phyloP scores from a whole-genome alignment of 2,329 filamentous ascomycete genomes.

The Blumeria hordei region DNA sequence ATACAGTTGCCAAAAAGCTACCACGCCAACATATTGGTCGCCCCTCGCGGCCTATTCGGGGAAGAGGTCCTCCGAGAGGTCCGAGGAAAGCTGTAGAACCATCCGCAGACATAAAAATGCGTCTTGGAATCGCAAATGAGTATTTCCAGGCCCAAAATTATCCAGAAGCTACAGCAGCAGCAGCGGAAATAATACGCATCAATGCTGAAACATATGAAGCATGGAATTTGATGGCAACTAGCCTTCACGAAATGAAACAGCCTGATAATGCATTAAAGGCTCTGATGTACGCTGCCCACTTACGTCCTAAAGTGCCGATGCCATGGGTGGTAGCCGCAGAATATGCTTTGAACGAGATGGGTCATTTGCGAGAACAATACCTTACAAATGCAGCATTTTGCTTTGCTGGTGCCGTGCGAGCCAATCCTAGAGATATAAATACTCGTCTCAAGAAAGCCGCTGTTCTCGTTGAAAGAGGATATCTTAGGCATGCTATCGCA shows the following conservation, averaged over 20 bases:
- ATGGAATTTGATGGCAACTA: conserved; percentile 35
- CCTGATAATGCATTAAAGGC: conserved; percentile 31
- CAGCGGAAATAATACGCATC: conserved; percentile 40
- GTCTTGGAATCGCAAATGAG: conserved; percentile 41
- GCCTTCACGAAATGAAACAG: conserved; percentile 35
- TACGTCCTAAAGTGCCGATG: conserved; percentile 33
- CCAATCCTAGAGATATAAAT: conserved; percentile 26
- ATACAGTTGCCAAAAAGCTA: not conserved
- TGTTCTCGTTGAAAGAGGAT: conserved; percentile 29
- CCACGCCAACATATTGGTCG: conserved; percentile 1
- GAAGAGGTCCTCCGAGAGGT: conserved; percentile 12
- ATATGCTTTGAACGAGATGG: conserved; percentile 3
- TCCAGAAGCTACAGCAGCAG: conserved; percentile 30
- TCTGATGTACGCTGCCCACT: conserved; percentile 35
- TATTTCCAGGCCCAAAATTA: conserved; percentile 40
- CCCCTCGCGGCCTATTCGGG: not conserved
- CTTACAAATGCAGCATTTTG: conserved; percentile 29
- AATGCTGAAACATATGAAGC: conserved; percentile 43
- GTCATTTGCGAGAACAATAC: not conserved
- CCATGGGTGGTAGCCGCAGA: conserved; percentile 26
- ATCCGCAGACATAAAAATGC: conserved; percentile 43
- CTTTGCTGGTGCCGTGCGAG: conserved; percentile 33
- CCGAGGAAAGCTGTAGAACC: conserved; percentile 37
- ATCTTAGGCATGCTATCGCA: conserved; percentile 26
- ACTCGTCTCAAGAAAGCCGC: conserved; percentile 35